Conservation (phyloP, 2,329 filamentous ascomycete species). For the Trichophyton verrucosum region DNA sequence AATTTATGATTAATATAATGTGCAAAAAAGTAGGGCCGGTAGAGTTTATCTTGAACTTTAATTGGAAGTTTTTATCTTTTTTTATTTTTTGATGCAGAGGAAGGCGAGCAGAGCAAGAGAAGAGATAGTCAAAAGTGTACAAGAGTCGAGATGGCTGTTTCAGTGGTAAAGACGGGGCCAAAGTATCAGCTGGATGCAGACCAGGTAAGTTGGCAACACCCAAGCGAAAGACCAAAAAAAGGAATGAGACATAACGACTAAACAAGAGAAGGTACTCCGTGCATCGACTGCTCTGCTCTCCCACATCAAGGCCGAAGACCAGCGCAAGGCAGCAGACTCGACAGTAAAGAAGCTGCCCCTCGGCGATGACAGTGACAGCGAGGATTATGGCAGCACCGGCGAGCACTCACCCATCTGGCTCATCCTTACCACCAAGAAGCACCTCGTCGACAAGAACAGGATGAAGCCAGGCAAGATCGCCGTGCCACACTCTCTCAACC, state of each 20-base stretch:
- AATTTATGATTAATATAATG: neutral
- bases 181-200: slow-evolving; percentile 38
- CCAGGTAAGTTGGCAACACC: slow-evolving; percentile 25
- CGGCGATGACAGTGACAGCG: slow-evolving; percentile 33
- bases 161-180: slow-evolving; percentile 33
- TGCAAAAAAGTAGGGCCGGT: neutral
- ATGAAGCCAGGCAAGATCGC: slow-evolving; percentile 75
- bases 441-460: slow-evolving; percentile 58
- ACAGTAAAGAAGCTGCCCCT: slow-evolving; percentile 45
- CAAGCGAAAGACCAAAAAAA: neutral
- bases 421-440: slow-evolving; percentile 52
- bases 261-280: slow-evolving; percentile 42
- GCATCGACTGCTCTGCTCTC: slow-evolving; percentile 48
- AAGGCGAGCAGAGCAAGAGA: neutral
- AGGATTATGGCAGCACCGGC: slow-evolving; percentile 22
- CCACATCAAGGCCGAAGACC: slow-evolving; percentile 42
- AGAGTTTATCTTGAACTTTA: neutral
- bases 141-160: slow-evolving; percentile 28
- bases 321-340: slow-evolving; percentile 37
- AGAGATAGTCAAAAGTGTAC: neutral
- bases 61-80: neutral
- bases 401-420: slow-evolving; percentile 48
- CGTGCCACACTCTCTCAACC: slow-evolving; percentile 64
- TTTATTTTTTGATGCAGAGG: neutral
- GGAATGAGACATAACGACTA: neutral